Evolutionary conservation across 176 grass and related monocot species (phyloP).

Genomic region (Avena sativa): DNA sequence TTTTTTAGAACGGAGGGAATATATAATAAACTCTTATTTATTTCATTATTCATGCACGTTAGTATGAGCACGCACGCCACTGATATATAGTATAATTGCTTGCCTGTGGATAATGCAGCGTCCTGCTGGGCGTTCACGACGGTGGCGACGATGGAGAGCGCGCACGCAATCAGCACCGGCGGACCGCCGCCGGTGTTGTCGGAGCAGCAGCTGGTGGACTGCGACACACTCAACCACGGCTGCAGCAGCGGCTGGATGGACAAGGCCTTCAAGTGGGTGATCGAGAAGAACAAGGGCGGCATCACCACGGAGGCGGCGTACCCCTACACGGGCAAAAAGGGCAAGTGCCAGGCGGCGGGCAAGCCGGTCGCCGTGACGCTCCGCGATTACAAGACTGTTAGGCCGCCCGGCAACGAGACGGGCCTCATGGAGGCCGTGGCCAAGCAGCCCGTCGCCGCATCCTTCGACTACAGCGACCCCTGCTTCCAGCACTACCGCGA

Average conservation of each 20-base stretch:
- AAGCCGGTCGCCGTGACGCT: neutral
- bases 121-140: neutral
- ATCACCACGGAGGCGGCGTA: slow-evolving; percentile 5
- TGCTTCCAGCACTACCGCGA: slow-evolving; percentile 10
- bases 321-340: neutral
- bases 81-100: too few species aligned
- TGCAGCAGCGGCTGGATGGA: neutral
- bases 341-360: neutral
- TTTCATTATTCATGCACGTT: too few species aligned
- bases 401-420: neutral
- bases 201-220: neutral
- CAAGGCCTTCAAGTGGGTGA: slow-evolving; percentile 10
- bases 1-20: too few species aligned
- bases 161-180: neutral
- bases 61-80: too few species aligned
- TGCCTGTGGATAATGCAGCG: neutral
- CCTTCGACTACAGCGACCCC: slow-evolving; percentile 21
- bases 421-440: neutral
- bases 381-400: neutral
- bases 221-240: neutral
- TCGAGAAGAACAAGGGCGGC: neutral
- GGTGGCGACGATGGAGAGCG: slow-evolving; percentile 10
- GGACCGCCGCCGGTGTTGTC: neutral
- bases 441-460: slow-evolving; percentile 13
- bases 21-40: too few species aligned